A percentile compares a stretch with the other conserved stretches of the same genome.
Conservation (phyloP, 495 filamentous ascomycete genomes). For the Mytilinidion resinicola region DNA sequence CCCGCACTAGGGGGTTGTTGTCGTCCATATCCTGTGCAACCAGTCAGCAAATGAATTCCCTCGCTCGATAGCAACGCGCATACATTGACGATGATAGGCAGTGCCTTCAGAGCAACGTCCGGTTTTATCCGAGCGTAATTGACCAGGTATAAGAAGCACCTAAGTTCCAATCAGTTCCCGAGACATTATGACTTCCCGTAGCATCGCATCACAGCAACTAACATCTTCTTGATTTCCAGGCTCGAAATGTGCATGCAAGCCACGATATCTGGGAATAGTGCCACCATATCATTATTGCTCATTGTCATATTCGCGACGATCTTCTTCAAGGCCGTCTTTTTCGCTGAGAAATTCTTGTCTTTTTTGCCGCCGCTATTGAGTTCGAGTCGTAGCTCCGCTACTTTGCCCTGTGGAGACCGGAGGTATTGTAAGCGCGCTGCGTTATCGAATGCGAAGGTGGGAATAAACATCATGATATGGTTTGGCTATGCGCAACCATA, state of each 20-base stretch:
- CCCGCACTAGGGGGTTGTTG: conserved; percentile 84
- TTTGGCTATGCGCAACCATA: not conserved
- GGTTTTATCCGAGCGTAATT: conserved; percentile 95
- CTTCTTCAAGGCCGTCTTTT: conserved; percentile 99
- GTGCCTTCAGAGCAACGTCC: conserved; percentile 86
- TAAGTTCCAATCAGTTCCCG: conserved; percentile 32
- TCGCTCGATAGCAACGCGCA: conserved; percentile 12
- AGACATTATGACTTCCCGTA: not conserved
- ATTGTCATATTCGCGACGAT: conserved; percentile 99
- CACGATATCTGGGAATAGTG: conserved; percentile 91
- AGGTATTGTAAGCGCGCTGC: conserved; percentile 26
- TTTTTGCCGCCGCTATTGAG: conserved; percentile 91
- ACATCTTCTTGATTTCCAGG: conserved; percentile 99
- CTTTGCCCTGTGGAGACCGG: conserved; percentile 76
- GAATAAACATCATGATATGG: conserved; percentile 25
- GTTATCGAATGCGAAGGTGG: conserved; percentile 17
- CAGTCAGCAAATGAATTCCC: conserved; percentile 6
- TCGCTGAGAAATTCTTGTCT: conserved; percentile 93
- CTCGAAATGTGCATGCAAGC: conserved; percentile 88
- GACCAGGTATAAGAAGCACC: conserved; percentile 96
- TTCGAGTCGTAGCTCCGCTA: conserved; percentile 92
- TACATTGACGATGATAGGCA: conserved; percentile 80
- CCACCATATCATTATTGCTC: conserved; percentile 99
- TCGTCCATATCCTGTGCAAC: conserved; percentile 80
- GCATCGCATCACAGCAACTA: conserved; percentile 30